phyloP scores from a whole-genome alignment of 1,284 basidiomycete species.

The Trametes polyzona region DNA sequence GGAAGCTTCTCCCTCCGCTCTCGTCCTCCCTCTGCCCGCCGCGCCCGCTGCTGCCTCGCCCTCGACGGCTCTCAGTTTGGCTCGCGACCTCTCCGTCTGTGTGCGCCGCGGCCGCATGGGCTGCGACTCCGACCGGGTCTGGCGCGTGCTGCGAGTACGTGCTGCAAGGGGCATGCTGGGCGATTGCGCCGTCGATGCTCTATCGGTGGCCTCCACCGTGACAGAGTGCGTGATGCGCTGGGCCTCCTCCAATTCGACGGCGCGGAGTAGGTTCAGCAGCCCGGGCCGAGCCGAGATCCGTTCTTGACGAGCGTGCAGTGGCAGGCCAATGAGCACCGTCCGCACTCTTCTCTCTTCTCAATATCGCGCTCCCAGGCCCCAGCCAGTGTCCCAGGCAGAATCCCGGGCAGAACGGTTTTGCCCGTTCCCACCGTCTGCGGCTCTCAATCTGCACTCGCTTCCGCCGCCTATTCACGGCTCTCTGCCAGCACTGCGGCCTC shows the following conservation, averaged over 20 bases:
- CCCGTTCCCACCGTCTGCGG: slow-evolving; percentile 4
- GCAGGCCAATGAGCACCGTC: slow-evolving; percentile 13
- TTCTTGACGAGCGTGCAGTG: slow-evolving; percentile 1
- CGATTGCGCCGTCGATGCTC: too few species aligned
- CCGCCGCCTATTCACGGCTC: slow-evolving; percentile 3
- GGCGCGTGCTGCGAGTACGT: too few species aligned
- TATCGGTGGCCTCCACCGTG: too few species aligned
- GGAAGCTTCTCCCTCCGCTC: slow-evolving; percentile 17
- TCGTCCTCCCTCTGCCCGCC: slow-evolving; percentile 16
- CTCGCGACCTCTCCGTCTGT: background rate
- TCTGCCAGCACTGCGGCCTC: background rate
- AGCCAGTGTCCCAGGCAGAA: too few species aligned
- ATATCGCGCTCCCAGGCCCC: too few species aligned
- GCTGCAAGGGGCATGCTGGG: too few species aligned
- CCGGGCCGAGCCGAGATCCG: slow-evolving; percentile 27
- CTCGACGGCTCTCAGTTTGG: slow-evolving; percentile 10
- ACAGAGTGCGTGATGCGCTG: background rate
- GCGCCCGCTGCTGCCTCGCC: background rate
- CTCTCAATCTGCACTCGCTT: background rate
- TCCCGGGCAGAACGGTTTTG: slow-evolving; percentile 14
- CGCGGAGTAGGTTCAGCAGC: slow-evolving; percentile 20
- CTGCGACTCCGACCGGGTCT: too few species aligned
- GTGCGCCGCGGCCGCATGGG: background rate
- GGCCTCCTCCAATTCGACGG: background rate
- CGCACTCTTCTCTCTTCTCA: slow-evolving; percentile 14